phyloP scores from a whole-genome alignment of 768 basidiomycete species.

The Mycena vulgaris region DNA sequence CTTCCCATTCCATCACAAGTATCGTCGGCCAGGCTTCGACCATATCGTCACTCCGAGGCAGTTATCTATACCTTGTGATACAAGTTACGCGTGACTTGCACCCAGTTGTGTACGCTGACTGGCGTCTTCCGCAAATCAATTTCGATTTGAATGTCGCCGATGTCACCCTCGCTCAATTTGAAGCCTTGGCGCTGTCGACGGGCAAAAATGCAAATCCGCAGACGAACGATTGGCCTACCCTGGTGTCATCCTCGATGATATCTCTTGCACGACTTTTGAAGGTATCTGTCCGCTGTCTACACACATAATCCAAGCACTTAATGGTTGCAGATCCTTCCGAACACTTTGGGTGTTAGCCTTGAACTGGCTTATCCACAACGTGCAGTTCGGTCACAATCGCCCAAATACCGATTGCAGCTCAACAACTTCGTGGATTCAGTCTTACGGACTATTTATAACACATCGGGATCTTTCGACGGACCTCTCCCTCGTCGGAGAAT shows the following conservation, averaged over 20 bases:
- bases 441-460: conserved; percentile 85
- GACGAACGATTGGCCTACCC: conserved; percentile 61
- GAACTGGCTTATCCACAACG: conserved; percentile 81
- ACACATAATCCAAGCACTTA: neutral
- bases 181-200: conserved; percentile 68
- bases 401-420: conserved; percentile 73
- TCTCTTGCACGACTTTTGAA: conserved; percentile 83
- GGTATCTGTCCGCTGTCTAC: conserved; percentile 54
- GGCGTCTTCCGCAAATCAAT: conserved; percentile 78
- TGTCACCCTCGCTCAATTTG: conserved; percentile 87
- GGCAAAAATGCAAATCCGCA: conserved; percentile 60
- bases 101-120: conserved; percentile 89
- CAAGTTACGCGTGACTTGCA: conserved; percentile 94
- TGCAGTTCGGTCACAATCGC: conserved; percentile 59
- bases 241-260: conserved; percentile 71
- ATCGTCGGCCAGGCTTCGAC: conserved; percentile 74
- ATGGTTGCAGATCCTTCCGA: conserved; percentile 66
- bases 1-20: conserved; percentile 67
- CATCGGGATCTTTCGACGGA: conserved; percentile 66
- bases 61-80: conserved; percentile 87
- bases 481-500: conserved; percentile 78
- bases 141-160: conserved; percentile 89
- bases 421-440: conserved; percentile 91
- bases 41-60: conserved; percentile 92
- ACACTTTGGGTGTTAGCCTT: conserved; percentile 81